Base-by-base conservation (phyloP, 2,329 filamentous ascomycete species). In the Aspergillus niger region DNA sequence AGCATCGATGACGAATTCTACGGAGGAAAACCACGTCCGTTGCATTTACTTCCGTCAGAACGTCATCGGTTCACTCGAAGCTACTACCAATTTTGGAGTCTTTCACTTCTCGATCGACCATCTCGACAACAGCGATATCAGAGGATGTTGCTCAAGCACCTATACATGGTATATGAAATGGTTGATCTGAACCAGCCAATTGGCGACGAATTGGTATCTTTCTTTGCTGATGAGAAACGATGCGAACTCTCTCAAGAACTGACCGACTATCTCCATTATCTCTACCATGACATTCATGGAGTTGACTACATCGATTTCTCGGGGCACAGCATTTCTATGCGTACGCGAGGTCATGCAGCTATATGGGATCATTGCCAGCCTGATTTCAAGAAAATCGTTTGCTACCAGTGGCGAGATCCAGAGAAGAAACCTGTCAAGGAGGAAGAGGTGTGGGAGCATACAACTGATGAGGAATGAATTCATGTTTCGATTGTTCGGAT, bases 391-490 rank as follows among this genome's bases (percentile, higher is more conserved):
- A 44, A 3, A 6, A 44, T 44, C 1, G 41, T 44, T 24, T 44
- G 41, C 8, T 44, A 22, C 2, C 17, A 44, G 20, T 44, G 41
- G 20, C 8, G 41, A 5, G 20, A 24, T 24, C 11, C 41, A 11
- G 39, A 43, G 17, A 44, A 24, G 20, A 44, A 44, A 6, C 4
- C 5, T 2, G 41, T 24, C 3, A 15, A 13, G 11, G 41, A 44
- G 41, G 20, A 44, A 8, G 41, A 44, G 2, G 41, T 44, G 20
- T 44, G 20, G 20, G 20, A 15, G 11, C 0, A 24, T 24, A 62
- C 60, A 58, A 55, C 41, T 41, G 62, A 70, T 73, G 69, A 73
- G 65, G 66, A 44, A 24, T 44, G 41, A 44, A 26, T 26, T 26
- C 20, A 20, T 20, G 20, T 20, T 20, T 20, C 20, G 20, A 26